A percentile compares a stretch with the other conserved stretches of the same genome.
Conservation (phyloP, 306 rosid species). For the Fagus crenata region DNA sequence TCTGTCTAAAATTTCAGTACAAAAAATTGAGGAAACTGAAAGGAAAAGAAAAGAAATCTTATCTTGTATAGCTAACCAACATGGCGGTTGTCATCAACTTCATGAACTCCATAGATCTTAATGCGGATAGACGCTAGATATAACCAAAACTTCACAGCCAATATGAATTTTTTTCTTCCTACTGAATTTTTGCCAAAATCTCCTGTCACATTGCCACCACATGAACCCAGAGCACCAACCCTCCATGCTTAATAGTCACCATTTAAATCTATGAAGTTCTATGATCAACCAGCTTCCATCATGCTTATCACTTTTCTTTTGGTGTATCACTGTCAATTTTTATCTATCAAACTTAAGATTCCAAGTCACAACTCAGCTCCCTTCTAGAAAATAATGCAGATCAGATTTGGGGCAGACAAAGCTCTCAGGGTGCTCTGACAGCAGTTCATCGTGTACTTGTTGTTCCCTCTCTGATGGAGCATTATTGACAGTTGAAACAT, state of each 20-base stretch:
- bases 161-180: constrained; percentile 26
- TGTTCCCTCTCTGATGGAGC: constrained; percentile 30
- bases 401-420: constrained; percentile 35
- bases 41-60: constrained; percentile 15
- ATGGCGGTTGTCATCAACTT: constrained; percentile 29
- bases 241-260: constrained; percentile 19
- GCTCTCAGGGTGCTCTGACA: constrained; percentile 47
- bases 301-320: not conserved
- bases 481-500: constrained; percentile 34
- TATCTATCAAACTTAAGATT: constrained; percentile 37
- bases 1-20: constrained; percentile 14
- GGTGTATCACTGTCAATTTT: constrained; percentile 20
- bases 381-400: constrained; percentile 38
- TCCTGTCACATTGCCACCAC: constrained; percentile 27
- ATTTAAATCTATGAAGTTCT: constrained; percentile 13
- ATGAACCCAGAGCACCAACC: constrained; percentile 17
- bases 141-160: constrained; percentile 12
- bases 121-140: constrained; percentile 21
- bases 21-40: constrained; percentile 25
- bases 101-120: constrained; percentile 31
- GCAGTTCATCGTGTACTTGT: constrained; percentile 35
- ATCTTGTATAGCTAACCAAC: constrained; percentile 27
- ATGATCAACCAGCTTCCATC: constrained; percentile 28
- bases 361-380: constrained; percentile 37
- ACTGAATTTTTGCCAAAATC: constrained; percentile 21